Conservation (phyloP, 331 rosid genomes). For the Spiraea crenata region DNA sequence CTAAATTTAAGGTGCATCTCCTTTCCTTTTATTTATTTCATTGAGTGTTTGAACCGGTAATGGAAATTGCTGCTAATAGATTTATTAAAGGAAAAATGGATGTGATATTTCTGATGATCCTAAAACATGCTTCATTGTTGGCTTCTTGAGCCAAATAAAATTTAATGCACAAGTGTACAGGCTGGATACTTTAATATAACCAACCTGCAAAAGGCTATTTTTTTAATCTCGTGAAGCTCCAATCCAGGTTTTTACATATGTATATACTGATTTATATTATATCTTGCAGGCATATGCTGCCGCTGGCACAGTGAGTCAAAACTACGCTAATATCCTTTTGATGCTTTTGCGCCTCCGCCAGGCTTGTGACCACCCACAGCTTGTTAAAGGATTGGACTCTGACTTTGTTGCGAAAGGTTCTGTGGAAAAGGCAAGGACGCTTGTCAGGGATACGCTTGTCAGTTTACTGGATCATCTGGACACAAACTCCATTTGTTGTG, state of each 20-base stretch:
- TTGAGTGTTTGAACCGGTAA: background rate
- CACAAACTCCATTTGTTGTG: slow-evolving; percentile 62
- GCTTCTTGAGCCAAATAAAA: background rate
- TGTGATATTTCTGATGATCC: background rate
- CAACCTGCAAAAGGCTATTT: background rate
- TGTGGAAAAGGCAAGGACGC: slow-evolving; percentile 64
- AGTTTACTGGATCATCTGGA: slow-evolving; percentile 65
- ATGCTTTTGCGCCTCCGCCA: slow-evolving; percentile 98
- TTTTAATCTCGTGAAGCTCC: slow-evolving; percentile 4
- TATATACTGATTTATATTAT: slow-evolving; percentile 13
- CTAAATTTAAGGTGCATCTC: slow-evolving; percentile 75
- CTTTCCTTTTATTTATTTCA: slow-evolving; percentile 4
- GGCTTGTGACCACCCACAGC: slow-evolving; percentile 96
- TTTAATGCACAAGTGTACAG: background rate
- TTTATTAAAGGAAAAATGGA: slow-evolving; percentile 2
- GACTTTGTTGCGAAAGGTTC: slow-evolving; percentile 70
- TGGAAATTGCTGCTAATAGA: background rate
- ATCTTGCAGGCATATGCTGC: slow-evolving; percentile 95
- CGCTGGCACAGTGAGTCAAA: slow-evolving; percentile 97
- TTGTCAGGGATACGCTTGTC: slow-evolving; percentile 68
- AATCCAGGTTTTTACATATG: slow-evolving; percentile 1
- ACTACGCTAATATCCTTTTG: slow-evolving; percentile 93
- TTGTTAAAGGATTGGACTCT: slow-evolving; percentile 75
- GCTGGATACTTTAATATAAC: background rate
- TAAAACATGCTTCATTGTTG: background rate